Evolutionary conservation across 2,329 filamentous ascomycete genomes (phyloP), one percentile per base, ranked within the genome.

Genomic region (Fusarium tjaetaba): DNA sequence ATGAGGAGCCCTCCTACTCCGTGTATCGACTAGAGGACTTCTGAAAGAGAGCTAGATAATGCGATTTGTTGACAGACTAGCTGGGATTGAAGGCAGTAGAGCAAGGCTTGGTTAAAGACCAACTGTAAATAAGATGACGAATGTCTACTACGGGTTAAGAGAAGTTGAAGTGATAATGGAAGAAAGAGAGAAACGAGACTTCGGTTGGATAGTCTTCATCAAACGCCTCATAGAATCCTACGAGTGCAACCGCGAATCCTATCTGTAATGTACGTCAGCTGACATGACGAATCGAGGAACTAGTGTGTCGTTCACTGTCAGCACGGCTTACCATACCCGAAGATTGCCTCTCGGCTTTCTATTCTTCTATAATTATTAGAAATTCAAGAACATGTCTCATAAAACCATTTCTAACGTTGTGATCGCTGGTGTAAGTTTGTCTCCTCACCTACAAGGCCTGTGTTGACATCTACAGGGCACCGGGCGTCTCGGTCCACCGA

Each of bases 391-490:
- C 2, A 59, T 67, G 64, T 3, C 43, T 3, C 4, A 1, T 9
- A 5, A 11, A 4, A 26, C n/a, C 11, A 59, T 67, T 2, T 45
- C 26, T 2, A 60, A 26, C 1, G 61, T 66, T 36, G 51, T 45
- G 1, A 24, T 67, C 9, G 64, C 61, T 2, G 64, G 64, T 8
- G 61, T 59, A 8, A 41, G 64, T 51, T 10, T 11, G 3, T 20
- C 6, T 4, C 4, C 11, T 28, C 9, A 8, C 0, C 3, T 7
- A 22, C 1, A 1, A 30, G 13, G 4, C 15, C 6, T 0, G 4
- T 1, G 22, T 2, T 26, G 2, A 52, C n/a, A 11, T 20, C 7
- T 22, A 7, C 5, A 60, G 45, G 53, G 39, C 3, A 72, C 66
- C 18, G 57, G 68, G 4, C 43, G 68, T 11, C 72, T 74, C 26